These are phyloP conservation scores for Hyphodiscus sp. DNA, from an alignment of 2,329 filamentous ascomycete genomes.

Conservation along the genomic window DNA sequence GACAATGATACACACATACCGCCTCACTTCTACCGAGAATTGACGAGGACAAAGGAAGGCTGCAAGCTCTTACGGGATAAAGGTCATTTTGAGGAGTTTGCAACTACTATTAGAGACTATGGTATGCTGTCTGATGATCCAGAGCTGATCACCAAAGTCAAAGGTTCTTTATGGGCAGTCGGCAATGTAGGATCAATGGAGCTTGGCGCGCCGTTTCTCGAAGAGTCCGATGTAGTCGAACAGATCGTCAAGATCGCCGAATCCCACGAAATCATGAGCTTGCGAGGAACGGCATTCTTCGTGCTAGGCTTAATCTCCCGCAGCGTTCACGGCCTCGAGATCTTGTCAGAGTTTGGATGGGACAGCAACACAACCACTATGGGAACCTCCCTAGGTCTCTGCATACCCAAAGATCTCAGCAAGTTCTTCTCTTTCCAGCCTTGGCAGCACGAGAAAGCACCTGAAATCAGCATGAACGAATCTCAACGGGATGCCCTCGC, in stretches of 20 bases:
- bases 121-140: slow-evolving; percentile 77
- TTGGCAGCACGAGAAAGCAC: slow-evolving; percentile 40
- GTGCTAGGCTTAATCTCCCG: slow-evolving; percentile 88
- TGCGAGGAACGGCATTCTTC: slow-evolving; percentile 94
- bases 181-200: slow-evolving; percentile 99
- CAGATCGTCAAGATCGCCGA: slow-evolving; percentile 87
- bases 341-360: slow-evolving; percentile 85
- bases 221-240: slow-evolving; percentile 80
- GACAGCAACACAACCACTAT: slow-evolving; percentile 80
- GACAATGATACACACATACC: slow-evolving; percentile 53
- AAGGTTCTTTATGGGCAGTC: slow-evolving; percentile 94
- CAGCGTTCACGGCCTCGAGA: slow-evolving; percentile 86
- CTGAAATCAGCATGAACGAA: slow-evolving; percentile 32
- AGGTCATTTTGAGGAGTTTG: slow-evolving; percentile 94
- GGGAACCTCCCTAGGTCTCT: slow-evolving; percentile 80
- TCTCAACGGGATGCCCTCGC: slow-evolving; percentile 40
- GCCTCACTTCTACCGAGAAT: slow-evolving; percentile 95
- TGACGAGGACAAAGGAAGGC: slow-evolving; percentile 87
- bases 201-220: slow-evolving; percentile 87
- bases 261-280: slow-evolving; percentile 78
- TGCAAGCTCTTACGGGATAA: slow-evolving; percentile 86
- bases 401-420: slow-evolving; percentile 71
- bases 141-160: slow-evolving; percentile 86
- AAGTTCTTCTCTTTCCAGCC: slow-evolving; percentile 68
- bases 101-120: slow-evolving; percentile 78